phyloP scores from a whole-genome alignment of 108 stramenopile genomes.

The Pseudonitzschia delicatissima region DNA sequence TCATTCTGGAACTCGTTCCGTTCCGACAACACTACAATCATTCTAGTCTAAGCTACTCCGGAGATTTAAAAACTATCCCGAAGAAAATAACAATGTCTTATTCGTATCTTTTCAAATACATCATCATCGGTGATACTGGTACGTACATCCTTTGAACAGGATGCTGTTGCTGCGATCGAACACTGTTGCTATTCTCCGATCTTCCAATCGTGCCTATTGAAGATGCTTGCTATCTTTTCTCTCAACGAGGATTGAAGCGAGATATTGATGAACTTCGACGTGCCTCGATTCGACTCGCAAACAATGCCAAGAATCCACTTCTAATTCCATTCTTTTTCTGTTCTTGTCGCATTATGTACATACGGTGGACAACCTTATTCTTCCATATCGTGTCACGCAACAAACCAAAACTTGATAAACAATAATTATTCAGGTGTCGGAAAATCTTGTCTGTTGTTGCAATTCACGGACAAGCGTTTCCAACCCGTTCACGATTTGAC shows the following conservation, averaged over 20 bases:
- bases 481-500: conserved; percentile 99
- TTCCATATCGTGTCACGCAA: too few relatives aligned
- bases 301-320: too few relatives aligned
- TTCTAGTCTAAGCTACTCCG: not conserved
- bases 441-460: conserved; percentile 98
- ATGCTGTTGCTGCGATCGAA: not conserved
- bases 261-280: too few relatives aligned
- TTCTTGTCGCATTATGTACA: too few relatives aligned
- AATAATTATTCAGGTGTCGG: conserved; percentile 84
- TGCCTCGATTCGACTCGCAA: too few relatives aligned
- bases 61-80: too few relatives aligned
- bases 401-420: too few relatives aligned
- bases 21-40: not conserved
- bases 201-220: not conserved
- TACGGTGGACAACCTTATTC: too few relatives aligned
- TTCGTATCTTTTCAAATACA: conserved; percentile 92
- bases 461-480: conserved; percentile 99
- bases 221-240: not conserved
- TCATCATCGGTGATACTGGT: conserved; percentile 99
- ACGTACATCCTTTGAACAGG: conserved; percentile 5
- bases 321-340: too few relatives aligned
- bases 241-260: too few relatives aligned
- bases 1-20: not conserved
- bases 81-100: conserved; percentile 75
- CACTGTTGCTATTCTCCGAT: not conserved